phyloP scores from a whole-genome alignment of 75 land plant genomes.

The Selaginella moellendorffii region DNA sequence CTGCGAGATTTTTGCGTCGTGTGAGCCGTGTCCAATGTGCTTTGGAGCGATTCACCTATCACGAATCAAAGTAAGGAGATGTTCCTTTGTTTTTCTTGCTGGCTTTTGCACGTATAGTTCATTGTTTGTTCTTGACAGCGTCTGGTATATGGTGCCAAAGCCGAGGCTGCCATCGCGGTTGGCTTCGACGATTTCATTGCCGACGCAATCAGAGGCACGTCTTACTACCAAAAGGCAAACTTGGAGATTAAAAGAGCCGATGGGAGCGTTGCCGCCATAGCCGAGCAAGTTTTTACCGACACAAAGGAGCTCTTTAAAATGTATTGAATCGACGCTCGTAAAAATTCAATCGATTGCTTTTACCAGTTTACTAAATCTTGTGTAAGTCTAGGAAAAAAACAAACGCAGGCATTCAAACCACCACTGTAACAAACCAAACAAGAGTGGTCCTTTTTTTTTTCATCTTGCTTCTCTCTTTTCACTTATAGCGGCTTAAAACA shows the following conservation, averaged over 20 bases:
- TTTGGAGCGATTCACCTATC: slow-evolving; percentile 92
- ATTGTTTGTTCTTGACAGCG: slow-evolving; percentile 31
- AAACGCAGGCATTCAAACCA: no score
- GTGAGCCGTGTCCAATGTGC: slow-evolving; percentile 99
- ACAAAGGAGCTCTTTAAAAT: slow-evolving; percentile 63
- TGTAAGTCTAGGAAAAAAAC: no score
- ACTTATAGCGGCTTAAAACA: no score
- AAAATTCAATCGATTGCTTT: no score
- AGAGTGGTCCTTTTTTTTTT: no score
- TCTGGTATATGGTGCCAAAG: slow-evolving; percentile 91
- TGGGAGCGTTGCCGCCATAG: slow-evolving; percentile 63
- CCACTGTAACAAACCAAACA: no score
- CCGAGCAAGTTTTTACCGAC: slow-evolving; percentile 76
- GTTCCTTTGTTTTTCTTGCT: no score
- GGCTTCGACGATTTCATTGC: slow-evolving; percentile 98
- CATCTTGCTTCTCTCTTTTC: no score
- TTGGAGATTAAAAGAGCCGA: slow-evolving; percentile 81
- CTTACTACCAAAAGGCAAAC: slow-evolving; percentile 68
- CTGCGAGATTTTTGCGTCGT: slow-evolving; percentile 90
- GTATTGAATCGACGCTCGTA: no score
- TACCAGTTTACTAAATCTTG: no score
- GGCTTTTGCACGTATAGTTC: background rate
- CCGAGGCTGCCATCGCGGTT: slow-evolving; percentile 89
- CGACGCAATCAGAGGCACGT: slow-evolving; percentile 88
- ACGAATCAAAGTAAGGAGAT: slow-evolving; percentile 55